Base-by-base conservation (phyloP, 192 early-diverging fungal genomes). In the Linnemannia exigua region DNA sequence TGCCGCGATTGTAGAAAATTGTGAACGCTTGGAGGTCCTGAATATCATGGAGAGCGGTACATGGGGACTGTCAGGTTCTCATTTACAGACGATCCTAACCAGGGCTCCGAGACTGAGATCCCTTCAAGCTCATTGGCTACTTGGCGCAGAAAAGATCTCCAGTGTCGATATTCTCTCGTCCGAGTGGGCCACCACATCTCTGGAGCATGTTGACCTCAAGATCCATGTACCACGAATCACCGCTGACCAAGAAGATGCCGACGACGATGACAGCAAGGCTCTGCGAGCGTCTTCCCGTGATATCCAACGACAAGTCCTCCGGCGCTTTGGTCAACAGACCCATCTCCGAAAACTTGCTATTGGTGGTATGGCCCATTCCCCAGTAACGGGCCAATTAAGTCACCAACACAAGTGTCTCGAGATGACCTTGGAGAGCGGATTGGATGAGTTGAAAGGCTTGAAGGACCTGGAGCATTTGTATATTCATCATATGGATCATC, bases 71-170 rank as follows among this genome's bases (percentile, higher is more conserved):
- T 11, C 22, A 38, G 70, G 70, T 46, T 44, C 70, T 12, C 70
- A 72, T 31, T 31, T 72, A 14, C 70, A 72, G 47, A 28, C 70
- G 7, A n/a, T 72, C 25, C 31, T 72, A 28, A 31, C n/a, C 31
- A 72, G 25, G 22, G 70, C 70, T 9, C 31, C 38, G 28, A 5
- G 15, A 6, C 47, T 72, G 70, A 72, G 44, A 72, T 48, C 47
- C 5, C 47, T 72, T 50, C 70, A 48, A 72, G 70, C 46, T 12
- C 70, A 72, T 72, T 72, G 70, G 70, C 47, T 72, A n/a, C 46
- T 48, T 1, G 25, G 14, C 2, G 28, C 46, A 7, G 1, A 72
- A 7, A 72, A 72, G 46, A 72, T 72, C 70, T 31, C 11, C 4
- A 25, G 44, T 12, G 31, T 19, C 14, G 41, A 72, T 14, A 72